phyloP scores from a whole-genome alignment of 1,284 basidiomycete species.

The Gymnopus androsaceus region DNA sequence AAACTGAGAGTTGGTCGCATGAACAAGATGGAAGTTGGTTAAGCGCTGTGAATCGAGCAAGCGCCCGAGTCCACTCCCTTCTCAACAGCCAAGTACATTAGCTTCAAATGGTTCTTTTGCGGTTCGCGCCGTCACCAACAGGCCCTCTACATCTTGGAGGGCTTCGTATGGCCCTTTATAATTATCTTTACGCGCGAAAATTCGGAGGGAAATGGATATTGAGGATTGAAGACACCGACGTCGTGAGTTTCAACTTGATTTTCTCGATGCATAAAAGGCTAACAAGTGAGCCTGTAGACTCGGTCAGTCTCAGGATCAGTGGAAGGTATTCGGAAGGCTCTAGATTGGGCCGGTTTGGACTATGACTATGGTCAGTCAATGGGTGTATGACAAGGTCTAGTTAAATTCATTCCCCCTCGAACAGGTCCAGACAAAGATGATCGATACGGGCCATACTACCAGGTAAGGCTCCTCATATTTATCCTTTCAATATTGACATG shows the following conservation, averaged over 20 bases:
- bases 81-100: no score
- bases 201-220: slow-evolving; percentile 87
- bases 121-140: slow-evolving; percentile 97
- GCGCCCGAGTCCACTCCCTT: no score
- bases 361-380: slow-evolving; percentile 81
- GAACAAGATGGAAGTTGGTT: no score
- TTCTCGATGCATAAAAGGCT: neutral
- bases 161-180: slow-evolving; percentile 94
- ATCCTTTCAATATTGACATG: neutral
- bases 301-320: slow-evolving; percentile 83
- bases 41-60: no score
- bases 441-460: slow-evolving; percentile 79
- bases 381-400: neutral
- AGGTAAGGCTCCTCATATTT: slow-evolving; percentile 48
- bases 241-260: slow-evolving; percentile 45
- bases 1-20: slow-evolving; percentile 44
- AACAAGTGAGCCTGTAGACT: slow-evolving; percentile 46
- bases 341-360: slow-evolving; percentile 92
- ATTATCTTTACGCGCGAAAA: slow-evolving; percentile 84
- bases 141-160: slow-evolving; percentile 94
- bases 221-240: slow-evolving; percentile 94
- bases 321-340: slow-evolving; percentile 73
- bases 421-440: slow-evolving; percentile 80
- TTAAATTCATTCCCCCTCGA: no score
- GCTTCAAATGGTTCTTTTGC: slow-evolving; percentile 58